Evolutionary conservation across 2,329 filamentous ascomycete genomes (phyloP), one percentile per base, ranked within the genome.

Genomic region (Aspergillus niger): DNA sequence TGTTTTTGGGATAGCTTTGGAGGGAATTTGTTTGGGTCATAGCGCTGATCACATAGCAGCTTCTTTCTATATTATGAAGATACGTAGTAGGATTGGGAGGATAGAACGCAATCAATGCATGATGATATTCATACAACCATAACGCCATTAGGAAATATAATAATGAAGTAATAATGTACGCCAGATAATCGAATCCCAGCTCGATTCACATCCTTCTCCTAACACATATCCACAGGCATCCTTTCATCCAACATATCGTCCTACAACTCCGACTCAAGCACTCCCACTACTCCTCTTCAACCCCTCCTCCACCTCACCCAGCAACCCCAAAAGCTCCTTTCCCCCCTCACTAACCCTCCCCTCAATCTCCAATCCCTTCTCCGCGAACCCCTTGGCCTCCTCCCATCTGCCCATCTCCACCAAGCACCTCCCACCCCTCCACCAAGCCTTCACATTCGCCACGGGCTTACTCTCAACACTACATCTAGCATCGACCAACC

Each of bases 391-490:
- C 69, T 82, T 82, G 1, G 93, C 92, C 85, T 98, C 94, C 58
- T 91, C 87, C 71, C 91, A 79, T 62, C 94, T 79, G 1, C 90
- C 90, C 95, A 98, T 98, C 86, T 99, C 95, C 66, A 89, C 79
- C 72, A 98, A 77, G 73, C 92, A 96, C 80, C 87, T 88, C 8
- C 91, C 95, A 63, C 91, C 83, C 63, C 95, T 83, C 89, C 92
- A 97, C 92, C 94, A 98, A 0, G 89, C 93, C 86, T 98, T 98
- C 1, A 91, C 88, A 76, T 99, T 98, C 41, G 90, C 92, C 44
- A 89, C 85, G 66, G 88, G 86, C 83, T 94, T 93, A 64, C 91
- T 88, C 82, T 97, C 93, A 47, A 97, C 89, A 74, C 91, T 95
- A 30, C 88, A 86, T 80, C 96, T 90, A 3, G 92, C 93, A 77